Percentiles rank a stretch among this genome's conserved stretches.
Conservation (phyloP, 2,329 filamentous ascomycete species). For the Arthrobotrys sphaeroides region DNA sequence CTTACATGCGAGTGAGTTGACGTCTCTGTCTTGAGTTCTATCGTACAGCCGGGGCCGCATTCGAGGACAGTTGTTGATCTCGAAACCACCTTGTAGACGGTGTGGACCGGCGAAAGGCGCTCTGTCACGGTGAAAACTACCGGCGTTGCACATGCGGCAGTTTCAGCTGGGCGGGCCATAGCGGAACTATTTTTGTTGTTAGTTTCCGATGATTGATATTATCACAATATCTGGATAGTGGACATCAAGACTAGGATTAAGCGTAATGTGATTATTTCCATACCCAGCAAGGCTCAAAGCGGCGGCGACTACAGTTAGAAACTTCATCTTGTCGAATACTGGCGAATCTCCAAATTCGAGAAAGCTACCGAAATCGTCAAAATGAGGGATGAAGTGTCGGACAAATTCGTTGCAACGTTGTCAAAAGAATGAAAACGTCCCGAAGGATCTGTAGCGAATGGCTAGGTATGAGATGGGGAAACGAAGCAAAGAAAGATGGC, state of each 20-base stretch:
- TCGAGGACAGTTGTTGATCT: neutral
- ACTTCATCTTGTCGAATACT: slow-evolving; percentile 5
- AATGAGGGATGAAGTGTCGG: too few relatives aligned
- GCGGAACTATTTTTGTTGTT: neutral
- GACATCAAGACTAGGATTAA: too few relatives aligned
- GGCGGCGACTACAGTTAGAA: neutral
- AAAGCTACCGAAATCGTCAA: too few relatives aligned
- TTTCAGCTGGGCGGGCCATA: slow-evolving; percentile 1
- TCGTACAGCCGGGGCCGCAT: neutral
- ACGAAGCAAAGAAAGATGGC: slow-evolving; percentile 24
- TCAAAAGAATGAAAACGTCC: neutral
- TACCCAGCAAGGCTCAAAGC: slow-evolving; percentile 13
- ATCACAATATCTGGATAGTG: too few relatives aligned
- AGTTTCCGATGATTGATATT: too few relatives aligned
- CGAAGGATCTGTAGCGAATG: slow-evolving; percentile 2
- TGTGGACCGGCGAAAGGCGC: neutral
- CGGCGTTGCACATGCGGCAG: neutral
- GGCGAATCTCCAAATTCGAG: too few relatives aligned
- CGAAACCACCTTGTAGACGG: neutral
- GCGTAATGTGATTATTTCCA: neutral
- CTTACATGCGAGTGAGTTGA: neutral
- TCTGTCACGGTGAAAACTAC: slow-evolving; percentile 1
- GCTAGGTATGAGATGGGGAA: slow-evolving; percentile 14
- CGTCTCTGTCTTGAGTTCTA: slow-evolving; percentile 1
- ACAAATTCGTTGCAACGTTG: neutral